Percentiles rank a stretch among this genome's conserved stretches.
Conservation (phyloP, 805 yeast species). For the Cyberlindnera euphorbiae region DNA sequence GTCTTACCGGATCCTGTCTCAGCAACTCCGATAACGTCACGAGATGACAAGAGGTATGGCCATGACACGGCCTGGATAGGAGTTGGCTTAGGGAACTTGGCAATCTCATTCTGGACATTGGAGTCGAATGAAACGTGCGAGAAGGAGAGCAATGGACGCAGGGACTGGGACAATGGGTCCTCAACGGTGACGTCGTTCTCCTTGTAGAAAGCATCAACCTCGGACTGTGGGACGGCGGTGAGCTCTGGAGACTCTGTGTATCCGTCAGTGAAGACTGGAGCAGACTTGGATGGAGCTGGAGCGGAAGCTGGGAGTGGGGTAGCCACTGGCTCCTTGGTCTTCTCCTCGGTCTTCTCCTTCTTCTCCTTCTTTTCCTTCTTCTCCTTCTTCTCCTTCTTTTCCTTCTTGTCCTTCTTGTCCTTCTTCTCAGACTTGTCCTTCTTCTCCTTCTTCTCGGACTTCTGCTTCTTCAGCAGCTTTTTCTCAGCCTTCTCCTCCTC, state of each 20-base stretch:
- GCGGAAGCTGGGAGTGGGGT: conserved; percentile 21
- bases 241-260: conserved; percentile 39
- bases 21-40: conserved; percentile 94
- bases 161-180: conserved; percentile 47
- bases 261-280: conserved; percentile 4
- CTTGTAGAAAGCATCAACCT: conserved; percentile 55
- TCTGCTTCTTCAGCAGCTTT: conserved; percentile 17
- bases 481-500: conserved; percentile 18
- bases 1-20: conserved; percentile 99
- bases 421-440: conserved; percentile 33
- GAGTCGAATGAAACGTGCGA: conserved; percentile 51
- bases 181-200: conserved; percentile 78
- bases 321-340: conserved; percentile 25
- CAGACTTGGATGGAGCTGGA: conserved; percentile 3
- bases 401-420: conserved; percentile 14
- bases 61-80: conserved; percentile 94
- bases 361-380: conserved; percentile 32
- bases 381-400: conserved; percentile 20
- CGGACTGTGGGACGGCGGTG: conserved; percentile 42
- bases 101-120: conserved; percentile 53
- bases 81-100: conserved; percentile 83
- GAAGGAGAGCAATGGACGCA: conserved; percentile 71
- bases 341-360: conserved; percentile 33
- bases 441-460: conserved; percentile 32
- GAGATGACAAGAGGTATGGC: conserved; percentile 78